Conservation (phyloP, 768 basidiomycete species). For the Amanita subjunquillea region DNA sequence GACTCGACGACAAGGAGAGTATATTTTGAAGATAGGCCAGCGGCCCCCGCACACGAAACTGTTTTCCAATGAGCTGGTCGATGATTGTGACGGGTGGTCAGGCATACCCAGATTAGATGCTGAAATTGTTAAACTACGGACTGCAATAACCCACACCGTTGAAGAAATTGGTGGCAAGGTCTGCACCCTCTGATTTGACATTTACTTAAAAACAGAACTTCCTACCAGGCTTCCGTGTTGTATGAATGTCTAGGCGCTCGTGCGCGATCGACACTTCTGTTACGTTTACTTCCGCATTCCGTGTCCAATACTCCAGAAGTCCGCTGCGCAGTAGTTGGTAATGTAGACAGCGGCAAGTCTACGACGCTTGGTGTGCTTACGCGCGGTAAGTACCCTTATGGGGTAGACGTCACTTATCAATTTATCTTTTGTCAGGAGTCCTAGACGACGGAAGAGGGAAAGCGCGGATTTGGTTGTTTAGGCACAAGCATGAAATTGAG, state of each 20-base stretch:
- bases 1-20: slow-evolving; percentile 63
- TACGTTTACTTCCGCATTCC: slow-evolving; percentile 68
- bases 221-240: slow-evolving; percentile 29
- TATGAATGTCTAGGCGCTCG: slow-evolving; percentile 34
- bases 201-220: neutral
- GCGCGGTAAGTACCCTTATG: slow-evolving; percentile 43
- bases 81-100: slow-evolving; percentile 40
- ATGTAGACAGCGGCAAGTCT: slow-evolving; percentile 90
- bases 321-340: slow-evolving; percentile 92
- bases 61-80: slow-evolving; percentile 37
- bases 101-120: slow-evolving; percentile 40
- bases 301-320: slow-evolving; percentile 83
- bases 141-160: slow-evolving; percentile 35
- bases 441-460: slow-evolving; percentile 76
- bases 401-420: slow-evolving; percentile 6
- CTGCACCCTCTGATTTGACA: neutral
- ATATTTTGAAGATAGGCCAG: slow-evolving; percentile 61
- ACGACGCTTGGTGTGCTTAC: slow-evolving; percentile 93
- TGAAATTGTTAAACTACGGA: slow-evolving; percentile 38
- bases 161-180: slow-evolving; percentile 83
- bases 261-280: slow-evolving; percentile 48
- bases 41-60: slow-evolving; percentile 50
- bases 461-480: slow-evolving; percentile 81
- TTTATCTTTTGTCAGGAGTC: slow-evolving; percentile 34
- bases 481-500: slow-evolving; percentile 97